Percentiles rank a stretch among this genome's conserved stretches.
Conservation (phyloP, 106 monocot genomes). For the Phalaenopsis equestris region DNA sequence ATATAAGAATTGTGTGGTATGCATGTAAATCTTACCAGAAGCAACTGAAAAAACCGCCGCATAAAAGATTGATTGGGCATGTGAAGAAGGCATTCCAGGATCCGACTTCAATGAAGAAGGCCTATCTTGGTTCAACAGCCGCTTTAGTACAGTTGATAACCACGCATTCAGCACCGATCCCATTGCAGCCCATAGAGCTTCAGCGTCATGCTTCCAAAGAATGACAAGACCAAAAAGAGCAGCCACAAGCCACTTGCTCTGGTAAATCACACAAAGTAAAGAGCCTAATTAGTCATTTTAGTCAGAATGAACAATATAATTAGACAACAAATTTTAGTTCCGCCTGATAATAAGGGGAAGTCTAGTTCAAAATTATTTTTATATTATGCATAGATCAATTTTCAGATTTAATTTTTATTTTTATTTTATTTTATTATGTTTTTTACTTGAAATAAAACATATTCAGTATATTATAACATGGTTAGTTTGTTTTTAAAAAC, state of each 20-base stretch:
- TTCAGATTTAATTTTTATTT: too few relatives aligned
- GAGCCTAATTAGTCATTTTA: neutral
- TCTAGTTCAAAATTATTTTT: neutral
- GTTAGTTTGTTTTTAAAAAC: too few relatives aligned
- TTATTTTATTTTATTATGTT: too few relatives aligned
- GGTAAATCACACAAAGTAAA: neutral
- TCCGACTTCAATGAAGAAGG: constrained; percentile 73
- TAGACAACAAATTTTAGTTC: neutral
- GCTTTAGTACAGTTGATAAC: constrained; percentile 52
- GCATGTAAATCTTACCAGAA: constrained; percentile 44
- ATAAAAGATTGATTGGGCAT: constrained; percentile 92
- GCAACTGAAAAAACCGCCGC: constrained; percentile 31
- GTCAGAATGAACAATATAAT: neutral
- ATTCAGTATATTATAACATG: too few relatives aligned
- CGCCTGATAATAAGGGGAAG: neutral
- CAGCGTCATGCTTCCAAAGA: constrained; percentile 86
- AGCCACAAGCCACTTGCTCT: constrained; percentile 92
- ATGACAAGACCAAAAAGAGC: constrained; percentile 43
- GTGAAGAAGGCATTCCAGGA: constrained; percentile 98
- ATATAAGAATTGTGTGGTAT: neutral
- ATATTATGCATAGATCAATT: neutral
- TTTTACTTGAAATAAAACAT: too few relatives aligned
- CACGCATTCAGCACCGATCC: constrained; percentile 63
- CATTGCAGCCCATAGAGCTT: constrained; percentile 61
- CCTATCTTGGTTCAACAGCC: constrained; percentile 72